Conservation (phyloP, 495 filamentous ascomycete species). For the Aspergillus campestris region DNA sequence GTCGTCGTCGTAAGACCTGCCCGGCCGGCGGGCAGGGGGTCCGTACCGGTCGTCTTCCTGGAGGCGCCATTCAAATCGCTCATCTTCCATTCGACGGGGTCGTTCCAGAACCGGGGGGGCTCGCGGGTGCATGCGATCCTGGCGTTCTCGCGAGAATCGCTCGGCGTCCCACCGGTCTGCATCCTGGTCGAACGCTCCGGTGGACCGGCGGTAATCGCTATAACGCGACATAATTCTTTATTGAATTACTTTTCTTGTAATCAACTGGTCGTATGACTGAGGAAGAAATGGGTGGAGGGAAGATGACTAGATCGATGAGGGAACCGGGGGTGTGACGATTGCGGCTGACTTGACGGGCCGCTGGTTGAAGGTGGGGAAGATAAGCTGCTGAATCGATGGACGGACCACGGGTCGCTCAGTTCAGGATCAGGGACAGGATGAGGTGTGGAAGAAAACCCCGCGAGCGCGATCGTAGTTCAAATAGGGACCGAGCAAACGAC, state of each 20-base stretch:
- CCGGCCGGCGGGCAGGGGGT: slow-evolving; percentile 41
- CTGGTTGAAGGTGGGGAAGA: slow-evolving; percentile 2
- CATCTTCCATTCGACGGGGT: slow-evolving; percentile 37
- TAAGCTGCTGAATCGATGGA: slow-evolving; percentile 1
- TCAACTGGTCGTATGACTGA: slow-evolving; percentile 1
- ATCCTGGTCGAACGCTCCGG: slow-evolving; percentile 25
- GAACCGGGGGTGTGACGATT: slow-evolving; percentile 23
- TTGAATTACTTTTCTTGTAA: not conserved
- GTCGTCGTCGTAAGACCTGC: slow-evolving; percentile 43
- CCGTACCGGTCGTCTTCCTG: slow-evolving; percentile 49
- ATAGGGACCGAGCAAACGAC: too few species aligned
- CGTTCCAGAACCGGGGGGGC: slow-evolving; percentile 37
- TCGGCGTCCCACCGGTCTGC: slow-evolving; percentile 36
- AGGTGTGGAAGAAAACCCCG: too few species aligned
- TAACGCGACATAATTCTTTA: slow-evolving; percentile 35
- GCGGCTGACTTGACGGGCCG: slow-evolving; percentile 18
- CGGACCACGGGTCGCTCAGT: slow-evolving; percentile 4
- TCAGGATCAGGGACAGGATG: too few species aligned
- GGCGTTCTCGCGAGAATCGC: slow-evolving; percentile 39
- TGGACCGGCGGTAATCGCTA: slow-evolving; percentile 37
- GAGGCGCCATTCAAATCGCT: slow-evolving; percentile 45
- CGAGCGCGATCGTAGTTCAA: too few species aligned
- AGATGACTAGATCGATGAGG: slow-evolving; percentile 1
- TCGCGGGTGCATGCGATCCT: slow-evolving; percentile 33
- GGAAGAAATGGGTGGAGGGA: slow-evolving; percentile 2